Conservation (phyloP, 208 protist species). For the Trypanosoma grayi region DNA sequence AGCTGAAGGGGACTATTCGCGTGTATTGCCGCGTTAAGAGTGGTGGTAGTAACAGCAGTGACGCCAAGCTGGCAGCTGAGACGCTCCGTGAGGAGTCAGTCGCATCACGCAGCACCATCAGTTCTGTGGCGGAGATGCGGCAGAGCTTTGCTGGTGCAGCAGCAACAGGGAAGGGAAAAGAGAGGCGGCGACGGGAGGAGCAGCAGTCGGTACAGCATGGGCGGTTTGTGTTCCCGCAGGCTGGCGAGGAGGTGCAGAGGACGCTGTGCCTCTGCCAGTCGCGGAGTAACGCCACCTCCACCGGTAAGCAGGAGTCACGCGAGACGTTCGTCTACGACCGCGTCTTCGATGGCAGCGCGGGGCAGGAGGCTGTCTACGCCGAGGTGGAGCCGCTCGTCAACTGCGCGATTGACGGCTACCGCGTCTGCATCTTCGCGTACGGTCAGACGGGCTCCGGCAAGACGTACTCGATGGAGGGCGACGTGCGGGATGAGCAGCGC, state of each 20-base stretch:
- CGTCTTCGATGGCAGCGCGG: slow-evolving; percentile 30
- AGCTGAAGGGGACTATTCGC: slow-evolving; percentile 88
- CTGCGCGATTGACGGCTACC: slow-evolving; percentile 90
- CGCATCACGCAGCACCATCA: slow-evolving; percentile 15
- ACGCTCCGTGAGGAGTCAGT: slow-evolving; percentile 14
- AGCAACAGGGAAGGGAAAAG: neutral
- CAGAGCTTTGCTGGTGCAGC: neutral
- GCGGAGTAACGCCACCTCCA: slow-evolving; percentile 29
- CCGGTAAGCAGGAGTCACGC: slow-evolving; percentile 23
- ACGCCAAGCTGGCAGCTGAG: neutral
- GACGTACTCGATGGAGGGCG: slow-evolving; percentile 91
- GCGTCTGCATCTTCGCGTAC: slow-evolving; percentile 91
- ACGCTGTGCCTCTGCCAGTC: slow-evolving; percentile 22
- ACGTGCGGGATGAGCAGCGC: slow-evolving; percentile 28
- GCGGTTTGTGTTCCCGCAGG: slow-evolving; percentile 40
- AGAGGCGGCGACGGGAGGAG: neutral
- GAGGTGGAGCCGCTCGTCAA: slow-evolving; percentile 90
- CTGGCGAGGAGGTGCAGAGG: neutral
- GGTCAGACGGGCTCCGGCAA: slow-evolving; percentile 92
- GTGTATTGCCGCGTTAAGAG: slow-evolving; percentile 91
- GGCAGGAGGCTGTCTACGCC: slow-evolving; percentile 75
- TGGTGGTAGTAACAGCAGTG: neutral
- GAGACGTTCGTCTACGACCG: slow-evolving; percentile 34
- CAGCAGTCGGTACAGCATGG: slow-evolving; percentile 13
- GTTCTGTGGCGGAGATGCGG: neutral